Base-by-base conservation (phyloP, 164 flowering plant genomes). In the Vitis rotundifolia region DNA sequence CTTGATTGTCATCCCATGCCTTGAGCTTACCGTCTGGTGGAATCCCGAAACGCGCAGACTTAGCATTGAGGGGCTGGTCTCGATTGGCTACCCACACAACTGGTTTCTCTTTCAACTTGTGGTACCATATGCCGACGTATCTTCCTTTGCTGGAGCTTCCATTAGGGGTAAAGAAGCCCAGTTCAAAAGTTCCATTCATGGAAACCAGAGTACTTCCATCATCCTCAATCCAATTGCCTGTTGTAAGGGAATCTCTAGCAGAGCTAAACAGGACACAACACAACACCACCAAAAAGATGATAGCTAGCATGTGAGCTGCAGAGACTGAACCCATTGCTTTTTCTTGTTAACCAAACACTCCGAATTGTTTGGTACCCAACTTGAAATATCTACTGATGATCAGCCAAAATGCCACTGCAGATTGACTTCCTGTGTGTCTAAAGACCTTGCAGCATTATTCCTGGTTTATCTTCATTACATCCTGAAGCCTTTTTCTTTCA, bases 11-110 rank as follows among this genome's bases (percentile, higher is more conserved):
- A 62, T 70, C 79, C 4, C 15, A 11, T 6, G 72, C 68, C 12
- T 19, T 14, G 47, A 78, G 73, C 31, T 70, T 73, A 1, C 76
- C 77, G 57, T 78, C 73, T 1, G 49, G 13, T 11, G 19, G 14
- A n/a, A 76, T 37, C 16, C 5, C 59, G 11, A 79, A 67, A 60
- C 44, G 7, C 6, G 44, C 7, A 37, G 44, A 19, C 52, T 15
- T 68, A 70, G 22, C 8, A 14, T 1, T 51, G 47, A 0, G 2
- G 1, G 3, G 79, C 12, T 14, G 85, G 83, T 0, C 77, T 69
- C 80, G 63, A 67, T 80, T 80, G 19, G 86, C 84, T 37, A 82
- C 84, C 88, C 88, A 85, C 1, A 85, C 84, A 9, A 79, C 70
- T 13, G 76, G 65, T 11, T 9, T 52, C 44, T 79, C 76, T 26